phyloP scores from a whole-genome alignment of 2,329 filamentous ascomycete species.

The Pestalotiopsis sp. region DNA sequence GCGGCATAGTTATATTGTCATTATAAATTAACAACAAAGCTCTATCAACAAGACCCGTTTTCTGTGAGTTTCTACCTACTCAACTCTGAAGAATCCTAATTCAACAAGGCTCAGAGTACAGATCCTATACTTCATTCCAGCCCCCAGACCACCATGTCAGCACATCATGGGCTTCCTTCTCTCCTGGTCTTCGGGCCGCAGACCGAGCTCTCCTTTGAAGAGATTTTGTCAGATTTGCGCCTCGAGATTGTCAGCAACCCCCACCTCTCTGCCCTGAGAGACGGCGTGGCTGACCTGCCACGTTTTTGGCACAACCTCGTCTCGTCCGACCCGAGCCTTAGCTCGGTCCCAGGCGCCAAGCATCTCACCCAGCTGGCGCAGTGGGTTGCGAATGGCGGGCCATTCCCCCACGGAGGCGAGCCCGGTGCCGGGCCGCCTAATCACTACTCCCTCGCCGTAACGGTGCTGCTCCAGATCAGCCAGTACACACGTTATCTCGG shows the following conservation, averaged over 20 bases:
- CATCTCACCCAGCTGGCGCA: not conserved
- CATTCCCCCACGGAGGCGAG: not conserved
- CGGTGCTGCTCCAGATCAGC: conserved; percentile 8
- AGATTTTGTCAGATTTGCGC: conserved; percentile 13
- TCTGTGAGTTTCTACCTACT: too few species aligned
- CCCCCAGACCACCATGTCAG: too few species aligned
- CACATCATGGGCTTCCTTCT: conserved; percentile 11
- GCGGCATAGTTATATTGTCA: too few species aligned
- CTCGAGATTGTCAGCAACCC: conserved; percentile 14
- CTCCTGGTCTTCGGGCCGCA: conserved; percentile 21
- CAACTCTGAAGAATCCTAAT: too few species aligned
- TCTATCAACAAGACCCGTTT: too few species aligned
- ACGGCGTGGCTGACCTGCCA: conserved; percentile 10
- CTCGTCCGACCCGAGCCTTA: not conserved
- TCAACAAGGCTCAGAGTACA: too few species aligned
- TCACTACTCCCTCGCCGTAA: conserved; percentile 1
- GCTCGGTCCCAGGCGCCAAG: not conserved
- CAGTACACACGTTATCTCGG: conserved; percentile 15
- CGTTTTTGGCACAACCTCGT: not conserved
- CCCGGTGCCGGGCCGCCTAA: not conserved
- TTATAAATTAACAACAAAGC: too few species aligned
- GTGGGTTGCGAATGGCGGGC: not conserved
- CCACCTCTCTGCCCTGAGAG: conserved; percentile 8
- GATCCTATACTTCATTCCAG: too few species aligned
- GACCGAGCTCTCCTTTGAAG: conserved; percentile 11